Evolutionary conservation across 495 filamentous ascomycete genomes (phyloP), one percentile per base, ranked within the genome.

Genomic region (Aspergillus homomorphus): DNA sequence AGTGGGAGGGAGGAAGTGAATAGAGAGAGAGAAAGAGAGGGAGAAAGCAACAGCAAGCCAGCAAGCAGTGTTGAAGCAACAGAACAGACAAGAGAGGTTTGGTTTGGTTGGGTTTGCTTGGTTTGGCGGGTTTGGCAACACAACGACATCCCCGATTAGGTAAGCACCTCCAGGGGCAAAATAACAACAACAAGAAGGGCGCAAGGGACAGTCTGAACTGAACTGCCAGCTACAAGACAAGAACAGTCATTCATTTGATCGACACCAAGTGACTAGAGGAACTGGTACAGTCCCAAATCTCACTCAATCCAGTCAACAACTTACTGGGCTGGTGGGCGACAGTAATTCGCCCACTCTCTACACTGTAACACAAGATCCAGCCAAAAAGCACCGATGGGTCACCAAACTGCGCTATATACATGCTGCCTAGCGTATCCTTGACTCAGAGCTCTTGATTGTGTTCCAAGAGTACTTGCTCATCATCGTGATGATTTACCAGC

Each of bases 1-100:
- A 59, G 54, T 45, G 4, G 54, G 53, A 45, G 50, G 58, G 59
- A 24, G 44, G 46, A 56, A 50, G 49, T n/a, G n/a, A n/a, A n/a
- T n/a, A 62, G 53, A 50, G 60, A 56, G 43, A 57, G 51, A 51
- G 56, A 55, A 53, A 45, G 50, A 54, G 60, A 54, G 45, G 59
- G 43, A 54, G 44, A 33, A 44, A 33, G 41, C 58, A 50, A 56
- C 59, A 45, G 43, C 45, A 56, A 24, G 59, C 51, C 58, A 56
- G 45, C 49, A 38, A 64, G 43, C 51, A 54, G 33, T 45, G 33
- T n/a, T 45, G 18, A 52, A 44, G 46, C 46, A 56, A 43, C 33
- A 9, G 26, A 28, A 3, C 3, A 38, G 2, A 5, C 6, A 14
- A 14, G 33, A 14, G 33, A 38, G 12, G 33, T 9, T 38, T 38